Base-by-base conservation (phyloP, 352 stramenopile genomes). In the Pythium sukuiense region DNA sequence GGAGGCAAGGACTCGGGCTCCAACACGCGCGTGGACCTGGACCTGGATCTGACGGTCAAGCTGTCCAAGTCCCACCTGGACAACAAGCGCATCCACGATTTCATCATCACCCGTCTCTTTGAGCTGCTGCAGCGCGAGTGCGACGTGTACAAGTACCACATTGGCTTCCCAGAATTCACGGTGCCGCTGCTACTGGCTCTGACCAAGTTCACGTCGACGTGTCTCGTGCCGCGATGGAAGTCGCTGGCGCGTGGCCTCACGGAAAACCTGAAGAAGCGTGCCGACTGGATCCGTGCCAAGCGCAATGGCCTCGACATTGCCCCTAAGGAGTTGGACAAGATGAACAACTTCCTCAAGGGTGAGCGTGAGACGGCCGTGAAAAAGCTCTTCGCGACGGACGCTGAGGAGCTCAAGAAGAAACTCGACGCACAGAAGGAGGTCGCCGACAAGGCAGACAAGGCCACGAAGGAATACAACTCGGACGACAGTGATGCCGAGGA, bases 121-220 rank as follows among this genome's bases (percentile, higher is more conserved):
- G 83, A 98, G 59, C 72, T 99, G 50, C 76, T 99, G 58, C 92
- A 98, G 74, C 85, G 90, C 60, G 96, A 99, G 74, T 89, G 97
- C 41, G 92, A 98, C 68, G 79, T 99, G 53, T 98, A 99, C 79
- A 91, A 95, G 72, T 98, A 97, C 74, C 96, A 96, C 63, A 92
- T 98, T 48, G 95, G 88, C 20, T 99, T 98, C 77, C 97, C 96
- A 0, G 97, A 99, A 76, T 92, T 98, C 61, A 89, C 87, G 0
- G 86, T 98, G 63, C 84, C 90, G 32, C 81, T 98, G 55, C 69
- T 87, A 46, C 81, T 97, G 37, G 79, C 85, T 50, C 81, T 98
- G 63, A 85, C 84, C 63, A 96, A 96, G 49, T 98, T 97, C 73
- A 85, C 91, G 37, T 88, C 89, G 57, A 79, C 83, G 24, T 96